phyloP scores from a whole-genome alignment of 768 basidiomycete genomes.

The Clathrus columnatus region DNA sequence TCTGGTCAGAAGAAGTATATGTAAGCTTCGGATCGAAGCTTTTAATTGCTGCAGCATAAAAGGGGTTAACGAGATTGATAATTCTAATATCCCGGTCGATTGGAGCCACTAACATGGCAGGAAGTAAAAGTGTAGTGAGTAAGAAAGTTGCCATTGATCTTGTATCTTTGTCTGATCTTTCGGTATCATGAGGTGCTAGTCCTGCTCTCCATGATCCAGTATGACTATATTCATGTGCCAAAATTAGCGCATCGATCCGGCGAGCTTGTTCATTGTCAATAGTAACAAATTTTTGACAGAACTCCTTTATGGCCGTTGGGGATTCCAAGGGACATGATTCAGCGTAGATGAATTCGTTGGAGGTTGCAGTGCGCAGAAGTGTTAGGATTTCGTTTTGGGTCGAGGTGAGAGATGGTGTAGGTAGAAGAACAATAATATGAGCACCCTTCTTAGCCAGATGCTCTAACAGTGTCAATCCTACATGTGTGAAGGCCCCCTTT shows the following conservation, averaged over 20 bases:
- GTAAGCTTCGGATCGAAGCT: slow-evolving; percentile 27
- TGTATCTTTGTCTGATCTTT: slow-evolving; percentile 35
- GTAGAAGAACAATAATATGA: slow-evolving; percentile 67
- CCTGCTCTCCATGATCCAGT: slow-evolving; percentile 40
- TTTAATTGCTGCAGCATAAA: slow-evolving; percentile 73
- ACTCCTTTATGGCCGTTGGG: slow-evolving; percentile 55
- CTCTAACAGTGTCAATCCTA: slow-evolving; percentile 60
- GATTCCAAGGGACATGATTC: slow-evolving; percentile 70
- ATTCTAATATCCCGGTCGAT: slow-evolving; percentile 88
- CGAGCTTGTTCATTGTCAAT: slow-evolving; percentile 40
- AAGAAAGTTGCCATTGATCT: slow-evolving; percentile 66
- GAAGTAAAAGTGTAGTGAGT: slow-evolving; percentile 69
- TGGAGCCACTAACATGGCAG: slow-evolving; percentile 71
- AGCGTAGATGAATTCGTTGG: slow-evolving; percentile 71
- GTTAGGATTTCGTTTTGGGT: slow-evolving; percentile 47
- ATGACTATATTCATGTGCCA: slow-evolving; percentile 67
- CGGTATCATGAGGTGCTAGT: slow-evolving; percentile 18
- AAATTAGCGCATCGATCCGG: slow-evolving; percentile 69
- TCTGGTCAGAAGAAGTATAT: slow-evolving; percentile 16
- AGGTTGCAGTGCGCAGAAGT: slow-evolving; percentile 56
- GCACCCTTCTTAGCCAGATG: slow-evolving; percentile 66
- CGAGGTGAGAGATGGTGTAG: slow-evolving; percentile 43
- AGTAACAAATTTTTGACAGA: slow-evolving; percentile 60
- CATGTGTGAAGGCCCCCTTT: slow-evolving; percentile 68
- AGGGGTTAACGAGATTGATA: slow-evolving; percentile 78